Evolutionary conservation across 495 filamentous ascomycete genomes (phyloP), one percentile per base, ranked within the genome.

Genomic region (Oleoguttula mirabilis): DNA sequence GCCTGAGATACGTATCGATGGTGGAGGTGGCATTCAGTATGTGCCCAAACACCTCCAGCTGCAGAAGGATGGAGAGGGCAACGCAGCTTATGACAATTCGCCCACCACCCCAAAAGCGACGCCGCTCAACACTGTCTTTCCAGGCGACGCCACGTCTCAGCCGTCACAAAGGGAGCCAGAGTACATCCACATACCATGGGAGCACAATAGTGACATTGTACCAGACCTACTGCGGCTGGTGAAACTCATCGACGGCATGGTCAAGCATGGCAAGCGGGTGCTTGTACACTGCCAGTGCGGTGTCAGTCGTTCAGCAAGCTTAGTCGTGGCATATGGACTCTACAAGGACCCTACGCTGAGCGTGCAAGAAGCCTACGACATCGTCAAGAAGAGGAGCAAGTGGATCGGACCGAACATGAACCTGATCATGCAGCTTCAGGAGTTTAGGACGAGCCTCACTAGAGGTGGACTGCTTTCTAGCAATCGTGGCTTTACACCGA

Each of bases 351-450:
- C 83, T 5, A 70, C 79, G 16, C 58, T 92, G 50, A 84, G 75
- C 46, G 90, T 96, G 41, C 93, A 95, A 57, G 83, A 93, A 36
- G 87, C 88, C 41, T 98, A 98, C 56, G 75, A 87, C 56, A 71
- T 79, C 3, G 92, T 94, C 16, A 94, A 98, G 60, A 70, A 70
- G 32, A 80, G 83, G 56, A 95, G 88, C 56, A 76, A 73, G 50
- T 98, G 90, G 90, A 93, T 98, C 40, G 88, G 87, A 11, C 90
- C 90, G 1, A 98, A 98, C 57, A 98, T 98, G 90, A 86, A 83
- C 49, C 67, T 98, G 27, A 94, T 98, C 60, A 96, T 95, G 64
- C 88, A 90, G 60, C 68, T 98, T 37, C 88, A 92, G 28, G 90
- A 98, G 56, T 98, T 94, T 62, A 74, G 83, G 46, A 76, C 77